Evolutionary conservation across 2,329 filamentous ascomycete genomes (phyloP), one percentile per base, ranked within the genome.

Genomic region (Nothophaeocryptopus gaeumannii): DNA sequence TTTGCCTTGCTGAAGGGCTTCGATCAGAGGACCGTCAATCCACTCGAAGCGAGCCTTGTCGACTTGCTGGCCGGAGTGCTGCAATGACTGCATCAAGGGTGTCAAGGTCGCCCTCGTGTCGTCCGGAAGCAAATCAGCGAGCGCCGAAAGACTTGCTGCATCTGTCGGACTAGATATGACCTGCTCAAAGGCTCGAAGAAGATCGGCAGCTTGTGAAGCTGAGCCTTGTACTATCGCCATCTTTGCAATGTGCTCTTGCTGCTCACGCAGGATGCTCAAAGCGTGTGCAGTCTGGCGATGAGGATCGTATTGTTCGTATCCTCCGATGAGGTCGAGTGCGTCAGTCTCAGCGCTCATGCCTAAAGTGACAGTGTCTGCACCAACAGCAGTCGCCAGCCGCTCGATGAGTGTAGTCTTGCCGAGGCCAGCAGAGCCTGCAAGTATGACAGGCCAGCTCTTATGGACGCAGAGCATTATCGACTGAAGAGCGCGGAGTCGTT

Each of bases 301-400:
- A 15, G 88, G 83, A 66, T 99, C 93, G 13, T 89, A 84, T 70
- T 99, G 93, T 68, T 99, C 93, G 65, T 96, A 99, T 0, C 93
- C 93, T 63, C 93, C 93, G 49, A 99, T 89, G 48, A 99, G 81
- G 70, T 99, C 93, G 84, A 96, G 96, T 1, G 92, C 91, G 68
- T 99, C 93, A 38, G 96, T 88, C 62, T 99, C 95, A 5, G 91
- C 86, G 65, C 96, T 99, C 72, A 99, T 83, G 0, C 91, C 84
- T 61, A 97, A 88, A 12, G 89, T 86, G 30, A 91, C 80, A 3
- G 97, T 74, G 1, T 83, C 77, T 47, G 86, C 86, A 16, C 93
- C 93, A 36, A 82, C 82, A 16, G 86, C 72, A 10, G 86, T 84
- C n/a, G 93, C 91, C 26, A 96, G 77, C 56, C 92, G 85, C 52